Evolutionary conservation across 306 rosid species (phyloP).

Genomic region (Trichosanthes cucumerina): DNA sequence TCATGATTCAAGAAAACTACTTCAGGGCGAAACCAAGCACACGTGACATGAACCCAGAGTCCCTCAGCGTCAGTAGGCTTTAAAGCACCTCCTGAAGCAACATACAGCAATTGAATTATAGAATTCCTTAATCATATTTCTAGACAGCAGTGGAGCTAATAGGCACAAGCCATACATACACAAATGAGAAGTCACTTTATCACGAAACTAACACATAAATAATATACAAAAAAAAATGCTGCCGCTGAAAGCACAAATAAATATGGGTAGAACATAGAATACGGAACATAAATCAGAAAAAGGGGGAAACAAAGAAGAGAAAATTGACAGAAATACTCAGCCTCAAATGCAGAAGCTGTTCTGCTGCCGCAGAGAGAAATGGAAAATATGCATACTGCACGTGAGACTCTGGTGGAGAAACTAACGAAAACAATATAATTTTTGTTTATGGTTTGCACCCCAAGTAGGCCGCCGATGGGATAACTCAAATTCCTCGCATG

Average conservation of each 20-base stretch:
- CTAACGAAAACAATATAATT: background rate
- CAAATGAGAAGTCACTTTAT: background rate
- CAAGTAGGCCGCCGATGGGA: background rate
- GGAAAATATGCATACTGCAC: background rate
- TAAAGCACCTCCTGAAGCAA: conserved; percentile 79
- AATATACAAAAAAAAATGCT: background rate
- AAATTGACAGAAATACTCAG: background rate
- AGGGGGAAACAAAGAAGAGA: too few relatives aligned
- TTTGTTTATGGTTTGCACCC: background rate
- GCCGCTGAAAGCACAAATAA: background rate
- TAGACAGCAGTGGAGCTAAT: background rate
- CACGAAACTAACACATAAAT: background rate
- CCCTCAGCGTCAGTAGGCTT: conserved; percentile 89
- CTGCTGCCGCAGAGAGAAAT: background rate
- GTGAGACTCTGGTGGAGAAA: background rate
- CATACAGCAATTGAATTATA: background rate
- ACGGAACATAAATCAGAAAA: background rate
- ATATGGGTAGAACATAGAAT: background rate
- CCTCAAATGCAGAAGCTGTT: background rate
- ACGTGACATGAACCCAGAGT: conserved; percentile 88
- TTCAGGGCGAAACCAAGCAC: conserved; percentile 94
- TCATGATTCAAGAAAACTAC: conserved; percentile 66
- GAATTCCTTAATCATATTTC: background rate
- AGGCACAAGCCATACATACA: background rate
- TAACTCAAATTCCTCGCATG: background rate